phyloP scores from a whole-genome alignment of 345 rosid genomes.

The Fremontodendron californicum region DNA sequence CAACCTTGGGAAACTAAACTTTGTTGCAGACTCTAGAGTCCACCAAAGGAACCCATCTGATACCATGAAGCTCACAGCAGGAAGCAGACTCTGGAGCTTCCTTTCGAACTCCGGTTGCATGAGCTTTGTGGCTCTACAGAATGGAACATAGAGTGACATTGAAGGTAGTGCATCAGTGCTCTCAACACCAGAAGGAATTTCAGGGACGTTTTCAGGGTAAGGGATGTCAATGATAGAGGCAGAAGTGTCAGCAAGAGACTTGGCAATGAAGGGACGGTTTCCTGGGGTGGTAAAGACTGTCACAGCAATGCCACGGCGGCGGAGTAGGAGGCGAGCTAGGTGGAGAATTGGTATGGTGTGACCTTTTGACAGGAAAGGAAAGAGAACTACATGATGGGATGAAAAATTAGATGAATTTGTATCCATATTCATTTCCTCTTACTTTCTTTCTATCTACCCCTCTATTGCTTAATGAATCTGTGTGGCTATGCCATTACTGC shows the following conservation, averaged over 20 bases:
- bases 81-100: constrained; percentile 34
- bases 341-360: constrained; percentile 77
- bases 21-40: constrained; percentile 61
- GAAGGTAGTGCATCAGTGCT: constrained; percentile 73
- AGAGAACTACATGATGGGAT: constrained; percentile 46
- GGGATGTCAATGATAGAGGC: constrained; percentile 44
- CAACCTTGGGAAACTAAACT: constrained; percentile 55
- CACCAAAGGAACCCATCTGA: constrained; percentile 81
- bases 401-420: not conserved
- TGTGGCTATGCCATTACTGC: too few relatives aligned
- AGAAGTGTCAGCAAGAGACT: constrained; percentile 35
- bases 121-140: constrained; percentile 50
- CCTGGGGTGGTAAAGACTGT: constrained; percentile 72
- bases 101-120: constrained; percentile 57
- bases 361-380: constrained; percentile 86
- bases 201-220: constrained; percentile 45
- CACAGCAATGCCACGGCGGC: constrained; percentile 31
- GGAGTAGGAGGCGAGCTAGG: constrained; percentile 60
- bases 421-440: constrained; percentile 2
- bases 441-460: not conserved
- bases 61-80: constrained; percentile 45
- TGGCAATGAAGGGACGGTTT: constrained; percentile 50
- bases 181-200: constrained; percentile 49
- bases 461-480: not conserved
- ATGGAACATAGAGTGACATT: constrained; percentile 43